Evolutionary conservation across 2,329 filamentous ascomycete genomes (phyloP).

Genomic region (Ascomycota sp.): DNA sequence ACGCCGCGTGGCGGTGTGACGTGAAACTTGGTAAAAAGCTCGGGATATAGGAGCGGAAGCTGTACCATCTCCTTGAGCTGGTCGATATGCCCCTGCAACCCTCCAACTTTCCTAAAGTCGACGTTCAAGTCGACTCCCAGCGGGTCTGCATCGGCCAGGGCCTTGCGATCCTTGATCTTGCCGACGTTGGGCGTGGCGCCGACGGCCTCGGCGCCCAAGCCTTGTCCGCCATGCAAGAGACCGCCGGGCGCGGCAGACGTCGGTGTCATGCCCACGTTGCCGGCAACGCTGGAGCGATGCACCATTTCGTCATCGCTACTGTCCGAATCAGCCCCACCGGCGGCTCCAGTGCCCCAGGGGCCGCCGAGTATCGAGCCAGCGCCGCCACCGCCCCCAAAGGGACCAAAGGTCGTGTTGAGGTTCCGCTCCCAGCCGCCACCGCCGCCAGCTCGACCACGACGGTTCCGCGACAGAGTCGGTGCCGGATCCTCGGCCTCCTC

Average conservation of each 20-base stretch:
- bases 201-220: conserved; percentile 20
- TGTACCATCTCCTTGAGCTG: conserved; percentile 98
- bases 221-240: conserved; percentile 20
- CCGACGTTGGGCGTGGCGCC: conserved; percentile 58
- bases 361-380: conserved; percentile 51
- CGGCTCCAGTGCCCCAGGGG: conserved; percentile 52
- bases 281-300: conserved; percentile 34
- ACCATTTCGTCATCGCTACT: conserved; percentile 86
- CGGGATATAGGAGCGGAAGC: conserved; percentile 79
- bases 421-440: conserved; percentile 51
- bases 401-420: conserved; percentile 76
- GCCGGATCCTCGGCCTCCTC: conserved; percentile 48
- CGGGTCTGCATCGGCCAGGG: conserved; percentile 82
- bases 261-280: conserved; percentile 41
- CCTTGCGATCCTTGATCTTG: conserved; percentile 82
- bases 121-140: conserved; percentile 83
- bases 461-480: conserved; percentile 47
- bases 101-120: conserved; percentile 86
- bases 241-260: conserved; percentile 27
- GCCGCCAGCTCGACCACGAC: conserved; percentile 40
- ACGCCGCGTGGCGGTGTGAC: conserved; percentile 90
- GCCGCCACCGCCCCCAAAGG: conserved; percentile 73
- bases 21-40: conserved; percentile 78
- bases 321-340: conserved; percentile 73
- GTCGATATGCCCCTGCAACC: conserved; percentile 81